phyloP scores from a whole-genome alignment of 2,329 filamentous ascomycete species.

The Colletotrichum horii region DNA sequence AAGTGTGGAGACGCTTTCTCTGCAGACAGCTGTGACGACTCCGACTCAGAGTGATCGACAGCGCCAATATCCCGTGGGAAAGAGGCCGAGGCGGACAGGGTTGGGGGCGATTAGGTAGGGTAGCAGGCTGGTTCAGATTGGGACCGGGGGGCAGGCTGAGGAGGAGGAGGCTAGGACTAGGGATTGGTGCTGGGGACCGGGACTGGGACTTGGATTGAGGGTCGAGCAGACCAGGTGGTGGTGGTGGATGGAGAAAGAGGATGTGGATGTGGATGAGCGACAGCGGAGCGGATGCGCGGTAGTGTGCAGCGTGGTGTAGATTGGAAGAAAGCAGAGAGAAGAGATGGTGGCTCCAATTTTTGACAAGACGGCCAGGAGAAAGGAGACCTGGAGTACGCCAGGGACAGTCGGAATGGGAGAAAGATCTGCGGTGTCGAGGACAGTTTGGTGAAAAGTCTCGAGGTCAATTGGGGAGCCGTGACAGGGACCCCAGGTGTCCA shows the following conservation, averaged over 20 bases:
- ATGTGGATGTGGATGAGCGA: constrained; percentile 2
- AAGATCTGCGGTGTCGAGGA: constrained; percentile 17
- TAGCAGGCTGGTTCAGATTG: constrained; percentile 37
- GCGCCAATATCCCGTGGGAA: constrained; percentile 54
- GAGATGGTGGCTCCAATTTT: constrained; percentile 18
- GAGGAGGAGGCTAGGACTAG: constrained; percentile 25
- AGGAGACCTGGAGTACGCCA: constrained; percentile 18
- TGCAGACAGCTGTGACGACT: constrained; percentile 53
- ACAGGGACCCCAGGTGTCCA: constrained; percentile 15
- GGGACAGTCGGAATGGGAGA: constrained; percentile 14
- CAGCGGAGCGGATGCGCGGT: constrained; percentile 14
- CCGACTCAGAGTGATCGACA: constrained; percentile 59
- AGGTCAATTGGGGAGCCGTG: constrained; percentile 15
- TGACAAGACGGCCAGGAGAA: constrained; percentile 18
- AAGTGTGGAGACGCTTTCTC: constrained; percentile 39
- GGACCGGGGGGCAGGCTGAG: constrained; percentile 37
- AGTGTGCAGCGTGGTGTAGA: constrained; percentile 12
- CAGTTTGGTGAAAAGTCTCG: constrained; percentile 18
- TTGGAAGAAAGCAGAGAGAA: not conserved
- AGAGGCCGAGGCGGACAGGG: constrained; percentile 51
- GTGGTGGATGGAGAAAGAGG: not conserved
- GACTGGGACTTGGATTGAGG: no score
- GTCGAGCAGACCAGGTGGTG: not conserved
- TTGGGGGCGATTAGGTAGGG: constrained; percentile 46
- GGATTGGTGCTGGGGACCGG: not conserved